Evolutionary conservation across 306 rosid species (phyloP).

Genomic region (Leucaena leucocephala): DNA sequence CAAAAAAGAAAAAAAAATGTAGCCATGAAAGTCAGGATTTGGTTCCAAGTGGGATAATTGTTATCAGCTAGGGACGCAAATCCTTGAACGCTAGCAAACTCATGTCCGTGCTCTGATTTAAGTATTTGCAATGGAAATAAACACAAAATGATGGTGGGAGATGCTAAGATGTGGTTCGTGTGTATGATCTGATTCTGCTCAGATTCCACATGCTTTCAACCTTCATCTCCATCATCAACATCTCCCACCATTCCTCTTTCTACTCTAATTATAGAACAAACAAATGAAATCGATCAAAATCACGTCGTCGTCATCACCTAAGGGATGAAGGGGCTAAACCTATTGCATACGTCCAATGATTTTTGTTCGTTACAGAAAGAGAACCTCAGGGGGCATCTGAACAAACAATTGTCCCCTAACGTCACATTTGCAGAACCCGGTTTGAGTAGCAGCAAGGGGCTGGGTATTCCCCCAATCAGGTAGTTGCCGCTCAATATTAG

Average conservation of each 20-base stretch:
- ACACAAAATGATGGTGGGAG: neutral
- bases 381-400: slow-evolving; percentile 67
- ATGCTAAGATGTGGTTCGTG: neutral
- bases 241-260: neutral
- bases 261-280: neutral
- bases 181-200: neutral
- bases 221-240: neutral
- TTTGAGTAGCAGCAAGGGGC: slow-evolving; percentile 52
- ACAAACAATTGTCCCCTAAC: slow-evolving; percentile 66
- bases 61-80: neutral
- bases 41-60: neutral
- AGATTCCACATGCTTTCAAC: neutral
- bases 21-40: neutral
- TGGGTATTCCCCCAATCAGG: slow-evolving; percentile 71
- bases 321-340: slow-evolving; percentile 53
- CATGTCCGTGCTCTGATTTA: neutral
- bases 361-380: slow-evolving; percentile 82
- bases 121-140: neutral
- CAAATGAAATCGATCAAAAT: neutral
- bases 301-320: slow-evolving; percentile 14
- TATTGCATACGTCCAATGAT: slow-evolving; percentile 46
- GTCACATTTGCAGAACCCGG: slow-evolving; percentile 69
- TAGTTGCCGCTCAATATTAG: slow-evolving; percentile 73
- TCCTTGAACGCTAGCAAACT: neutral
- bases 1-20: neutral